These are phyloP conservation scores for Aspergillus hiratsukae DNA, from an alignment of 2,329 filamentous ascomycete species.

Conservation along the genomic window DNA sequence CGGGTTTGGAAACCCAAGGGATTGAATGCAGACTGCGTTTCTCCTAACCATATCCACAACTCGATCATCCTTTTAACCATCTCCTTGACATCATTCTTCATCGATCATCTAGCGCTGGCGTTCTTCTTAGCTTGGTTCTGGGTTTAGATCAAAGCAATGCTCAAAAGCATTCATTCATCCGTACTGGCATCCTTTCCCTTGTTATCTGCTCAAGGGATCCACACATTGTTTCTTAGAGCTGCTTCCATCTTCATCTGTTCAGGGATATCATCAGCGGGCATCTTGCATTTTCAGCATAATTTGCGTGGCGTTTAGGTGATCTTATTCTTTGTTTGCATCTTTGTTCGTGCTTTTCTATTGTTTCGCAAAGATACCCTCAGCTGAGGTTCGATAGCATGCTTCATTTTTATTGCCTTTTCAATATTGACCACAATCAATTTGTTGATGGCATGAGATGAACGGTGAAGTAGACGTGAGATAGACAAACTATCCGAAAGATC, in stretches of 20 bases:
- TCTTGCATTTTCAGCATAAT: background rate
- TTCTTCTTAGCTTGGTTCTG: background rate
- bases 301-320: background rate
- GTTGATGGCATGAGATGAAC: background rate
- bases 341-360: background rate
- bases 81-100: background rate
- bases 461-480: background rate
- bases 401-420: background rate
- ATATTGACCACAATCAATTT: background rate
- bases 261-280: background rate
- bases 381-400: background rate
- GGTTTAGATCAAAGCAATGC: background rate
- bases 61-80: conserved; percentile 1
- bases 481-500: background rate
- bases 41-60: background rate
- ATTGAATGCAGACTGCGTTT: background rate
- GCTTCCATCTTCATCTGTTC: background rate
- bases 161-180: background rate
- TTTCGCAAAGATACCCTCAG: background rate
- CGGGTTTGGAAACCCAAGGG: conserved; percentile 28
- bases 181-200: background rate
- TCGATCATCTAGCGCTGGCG: background rate
- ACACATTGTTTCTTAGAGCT: background rate
- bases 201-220: background rate
- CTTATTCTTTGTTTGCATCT: background rate